A percentile compares a stretch with the other conserved stretches of the same genome.
phyloP scores from a whole-genome alignment of 495 filamentous ascomycete species.

The Annulohypoxylon bovei region DNA sequence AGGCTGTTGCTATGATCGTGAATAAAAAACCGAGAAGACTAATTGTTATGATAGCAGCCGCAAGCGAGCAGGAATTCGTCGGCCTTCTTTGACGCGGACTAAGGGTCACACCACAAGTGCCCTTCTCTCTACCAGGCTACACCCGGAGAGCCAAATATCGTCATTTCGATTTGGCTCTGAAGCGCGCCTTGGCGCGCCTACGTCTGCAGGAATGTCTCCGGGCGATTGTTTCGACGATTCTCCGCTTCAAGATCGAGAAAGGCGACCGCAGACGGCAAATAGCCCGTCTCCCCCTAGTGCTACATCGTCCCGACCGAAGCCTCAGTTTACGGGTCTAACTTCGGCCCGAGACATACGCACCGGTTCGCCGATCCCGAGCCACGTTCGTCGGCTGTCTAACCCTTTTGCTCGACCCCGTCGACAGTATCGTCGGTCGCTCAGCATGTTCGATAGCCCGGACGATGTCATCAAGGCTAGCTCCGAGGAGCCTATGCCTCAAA shows the following conservation, averaged over 20 bases:
- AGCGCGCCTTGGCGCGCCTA: slow-evolving; percentile 43
- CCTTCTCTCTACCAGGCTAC: slow-evolving; percentile 53
- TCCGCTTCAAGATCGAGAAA: slow-evolving; percentile 77
- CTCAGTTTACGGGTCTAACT: slow-evolving; percentile 62
- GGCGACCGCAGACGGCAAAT: slow-evolving; percentile 64
- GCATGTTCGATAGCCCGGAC: slow-evolving; percentile 94
- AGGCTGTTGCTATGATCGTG: slow-evolving; percentile 40
- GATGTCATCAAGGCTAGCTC: slow-evolving; percentile 80
- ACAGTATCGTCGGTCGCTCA: slow-evolving; percentile 87
- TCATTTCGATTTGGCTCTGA: slow-evolving; percentile 80
- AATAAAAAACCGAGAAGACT: slow-evolving; percentile 9
- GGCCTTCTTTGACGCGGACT: slow-evolving; percentile 68
- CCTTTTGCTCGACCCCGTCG: slow-evolving; percentile 82
- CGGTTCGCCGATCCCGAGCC: slow-evolving; percentile 76
- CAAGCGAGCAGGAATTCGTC: slow-evolving; percentile 65
- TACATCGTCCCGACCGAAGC: slow-evolving; percentile 66
- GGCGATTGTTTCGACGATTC: slow-evolving; percentile 84
- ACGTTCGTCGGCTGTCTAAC: slow-evolving; percentile 76
- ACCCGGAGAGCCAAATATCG: slow-evolving; percentile 70
- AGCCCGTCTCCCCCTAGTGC: slow-evolving; percentile 63
- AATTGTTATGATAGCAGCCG: slow-evolving; percentile 54
- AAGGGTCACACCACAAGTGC: slow-evolving; percentile 67
- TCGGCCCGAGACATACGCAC: slow-evolving; percentile 62
- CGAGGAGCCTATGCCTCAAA: slow-evolving; percentile 61
- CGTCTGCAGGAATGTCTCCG: slow-evolving; percentile 70